These are phyloP conservation scores for Metschnikowia kofuensis DNA, from an alignment of 805 yeast genomes.

Conservation along the genomic window DNA sequence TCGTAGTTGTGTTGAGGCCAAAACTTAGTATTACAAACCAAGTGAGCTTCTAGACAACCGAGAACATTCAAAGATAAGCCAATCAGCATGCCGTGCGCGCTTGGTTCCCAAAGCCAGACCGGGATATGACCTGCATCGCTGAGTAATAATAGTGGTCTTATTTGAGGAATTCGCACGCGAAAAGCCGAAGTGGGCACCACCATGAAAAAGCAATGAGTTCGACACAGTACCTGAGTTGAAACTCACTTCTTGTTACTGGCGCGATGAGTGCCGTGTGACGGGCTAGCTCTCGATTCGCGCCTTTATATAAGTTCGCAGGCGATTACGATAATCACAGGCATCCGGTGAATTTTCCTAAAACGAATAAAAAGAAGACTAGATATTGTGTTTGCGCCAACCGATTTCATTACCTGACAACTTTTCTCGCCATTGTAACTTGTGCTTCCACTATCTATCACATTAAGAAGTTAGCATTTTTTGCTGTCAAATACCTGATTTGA, in stretches of 20 bases:
- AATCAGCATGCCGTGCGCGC: constrained; percentile 4
- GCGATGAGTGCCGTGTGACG: constrained; percentile 5
- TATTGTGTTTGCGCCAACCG: too few relatives aligned
- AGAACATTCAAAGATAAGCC: not conserved
- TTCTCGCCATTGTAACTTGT: too few relatives aligned
- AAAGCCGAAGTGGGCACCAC: not conserved
- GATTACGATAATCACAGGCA: not conserved
- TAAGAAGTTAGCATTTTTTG: too few relatives aligned
- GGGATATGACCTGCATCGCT: constrained; percentile 13
- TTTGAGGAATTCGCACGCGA: constrained; percentile 9
- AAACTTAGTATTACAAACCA: not conserved
- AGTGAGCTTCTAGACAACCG: not conserved
- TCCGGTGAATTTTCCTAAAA: not conserved
- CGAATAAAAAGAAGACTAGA: too few relatives aligned
- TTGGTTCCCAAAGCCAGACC: constrained; percentile 1
- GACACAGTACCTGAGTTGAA: not conserved
- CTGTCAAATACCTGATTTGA: too few relatives aligned
- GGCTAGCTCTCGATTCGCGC: constrained; percentile 2
- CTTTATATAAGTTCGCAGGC: not conserved
- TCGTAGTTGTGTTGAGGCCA: not conserved
- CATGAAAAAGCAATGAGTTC: not conserved
- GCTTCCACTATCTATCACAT: too few relatives aligned
- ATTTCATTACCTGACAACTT: too few relatives aligned
- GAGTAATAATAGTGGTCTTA: constrained; percentile 13
- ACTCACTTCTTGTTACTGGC: constrained; percentile 6